Evolutionary conservation across 371 early-diverging fungal genomes (phyloP).

Genomic region (Choanephora cucurbitarum): DNA sequence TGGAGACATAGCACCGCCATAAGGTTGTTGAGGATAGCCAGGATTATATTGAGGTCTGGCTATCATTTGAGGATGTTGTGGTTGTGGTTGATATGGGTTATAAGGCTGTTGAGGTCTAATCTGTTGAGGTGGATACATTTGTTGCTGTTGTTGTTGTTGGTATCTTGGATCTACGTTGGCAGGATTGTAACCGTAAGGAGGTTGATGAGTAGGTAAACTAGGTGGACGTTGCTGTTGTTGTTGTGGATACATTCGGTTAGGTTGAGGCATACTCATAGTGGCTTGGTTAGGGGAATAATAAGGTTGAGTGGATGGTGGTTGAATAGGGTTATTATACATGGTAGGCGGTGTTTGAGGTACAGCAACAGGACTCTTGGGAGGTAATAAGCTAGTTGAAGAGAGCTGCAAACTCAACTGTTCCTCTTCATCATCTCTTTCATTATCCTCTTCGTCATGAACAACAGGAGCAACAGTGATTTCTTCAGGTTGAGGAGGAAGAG

Average conservation of each 20-base stretch:
- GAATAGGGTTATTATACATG: constrained; percentile 20
- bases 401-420: constrained; percentile 22
- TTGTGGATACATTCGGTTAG: constrained; percentile 19
- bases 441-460: background rate
- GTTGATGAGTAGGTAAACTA: constrained; percentile 26
- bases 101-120: constrained; percentile 24
- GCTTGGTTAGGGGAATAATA: constrained; percentile 12
- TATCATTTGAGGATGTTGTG: constrained; percentile 25
- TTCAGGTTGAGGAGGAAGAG: constrained; percentile 17
- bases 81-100: constrained; percentile 31
- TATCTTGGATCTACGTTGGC: constrained; percentile 31
- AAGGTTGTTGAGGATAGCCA: constrained; percentile 15
- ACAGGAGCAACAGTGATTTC: background rate
- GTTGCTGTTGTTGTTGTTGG: constrained; percentile 35
- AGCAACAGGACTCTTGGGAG: constrained; percentile 27
- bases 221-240: constrained; percentile 32
- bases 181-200: constrained; percentile 24
- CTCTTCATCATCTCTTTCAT: background rate
- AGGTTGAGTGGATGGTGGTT: constrained; percentile 9
- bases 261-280: constrained; percentile 29
- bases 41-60: constrained; percentile 18
- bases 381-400: constrained; percentile 10
- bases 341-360: constrained; percentile 33
- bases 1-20: constrained; percentile 4
- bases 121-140: constrained; percentile 28